Evolutionary conservation across 1,284 basidiomycete genomes (phyloP), one percentile per base, ranked within the genome.

Genomic region (Termitomyces sp.): DNA sequence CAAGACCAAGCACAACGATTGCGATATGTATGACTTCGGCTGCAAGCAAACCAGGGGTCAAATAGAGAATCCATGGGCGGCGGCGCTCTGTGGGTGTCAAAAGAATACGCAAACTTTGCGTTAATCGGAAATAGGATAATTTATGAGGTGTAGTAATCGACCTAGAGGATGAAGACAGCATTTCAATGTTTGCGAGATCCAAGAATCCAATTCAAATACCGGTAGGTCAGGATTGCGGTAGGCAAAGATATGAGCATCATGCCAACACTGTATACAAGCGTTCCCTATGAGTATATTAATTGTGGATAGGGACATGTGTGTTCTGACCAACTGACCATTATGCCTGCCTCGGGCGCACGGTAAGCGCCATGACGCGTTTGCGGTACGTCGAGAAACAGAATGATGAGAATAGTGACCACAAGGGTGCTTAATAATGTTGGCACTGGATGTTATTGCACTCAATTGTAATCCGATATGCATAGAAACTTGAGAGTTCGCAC

Each of bases 111-210:
- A 93, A 71, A 11, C 89, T 83, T 58, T 80, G 75, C 41, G 78
- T 65, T 1, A 80, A 75, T 39, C 79, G 72, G 62, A 86, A 76
- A 63, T 79, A 89, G 1, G 88, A 82, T 19, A 95, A 75, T 60
- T 80, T 85, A 70, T 91, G 85, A 0, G 92, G 91, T 0, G 92
- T 95, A 24, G 90, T 93, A 61, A 95, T 88, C 1, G 91, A 78
- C 46, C 91, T 93, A 60, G 19, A 53, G 41, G 18, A 46, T 55
- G 43, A 34, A 30, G 9, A n/a, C 2, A 14, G 8, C 41, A 28
- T 44, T 49, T 24, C 19, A 48, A 44, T 46, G 16, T 31, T 31
- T 10, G 26, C 39, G 30, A 38, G 24, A 24, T 21, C 14, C 41
- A 38, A n/a, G 43, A n/a, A 21, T 14, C 13, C 38, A 38, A 34